Evolutionary conservation across 371 early-diverging fungal genomes (phyloP).

Genomic region (Mortierella sp.): DNA sequence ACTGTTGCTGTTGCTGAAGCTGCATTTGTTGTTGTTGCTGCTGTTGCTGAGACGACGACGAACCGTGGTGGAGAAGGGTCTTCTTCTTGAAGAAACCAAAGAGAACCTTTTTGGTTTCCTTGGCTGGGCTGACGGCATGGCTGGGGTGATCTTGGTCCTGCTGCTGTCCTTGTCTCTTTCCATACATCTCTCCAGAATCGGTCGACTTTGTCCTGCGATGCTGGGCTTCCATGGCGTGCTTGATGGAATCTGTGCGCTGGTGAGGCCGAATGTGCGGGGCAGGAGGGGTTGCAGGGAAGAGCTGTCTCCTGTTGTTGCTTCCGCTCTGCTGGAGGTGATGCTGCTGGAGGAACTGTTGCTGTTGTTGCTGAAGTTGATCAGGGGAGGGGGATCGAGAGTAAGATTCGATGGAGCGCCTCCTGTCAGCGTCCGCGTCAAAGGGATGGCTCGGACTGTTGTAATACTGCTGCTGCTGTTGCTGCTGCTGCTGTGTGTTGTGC

Average conservation of each 20-base stretch:
- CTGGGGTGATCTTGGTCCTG: conserved; percentile 25
- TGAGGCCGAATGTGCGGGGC: conserved; percentile 27
- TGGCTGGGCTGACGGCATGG: conserved; percentile 31
- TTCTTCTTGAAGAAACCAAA: conserved; percentile 35
- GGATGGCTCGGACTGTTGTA: not conserved
- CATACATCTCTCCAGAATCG: conserved; percentile 37
- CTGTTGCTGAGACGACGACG: conserved; percentile 1
- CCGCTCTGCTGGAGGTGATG: conserved; percentile 2
- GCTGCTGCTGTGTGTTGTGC: not conserved
- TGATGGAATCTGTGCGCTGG: conserved; percentile 47
- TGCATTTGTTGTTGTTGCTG: conserved; percentile 13
- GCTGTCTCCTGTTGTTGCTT: conserved; percentile 4
- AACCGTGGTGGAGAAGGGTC: conserved; percentile 27
- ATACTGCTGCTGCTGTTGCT: not conserved
- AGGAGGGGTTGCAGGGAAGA: conserved; percentile 19
- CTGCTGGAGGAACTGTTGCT: not conserved
- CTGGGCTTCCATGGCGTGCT: conserved; percentile 19
- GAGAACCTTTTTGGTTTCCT: conserved; percentile 35
- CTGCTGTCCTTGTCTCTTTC: conserved; percentile 23
- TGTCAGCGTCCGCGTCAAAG: conserved; percentile 8
- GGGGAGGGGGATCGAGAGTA: conserved; percentile 28
- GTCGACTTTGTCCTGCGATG: conserved; percentile 53
- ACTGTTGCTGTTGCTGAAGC: not conserved
- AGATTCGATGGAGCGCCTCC: conserved; percentile 24
- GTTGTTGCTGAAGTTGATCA: conserved; percentile 15